Percentiles rank a stretch among this genome's conserved stretches.
These are phyloP conservation scores for Pseudogymnoascus sp. DNA, from an alignment of 2,329 filamentous ascomycete species.

Conservation along the genomic window DNA sequence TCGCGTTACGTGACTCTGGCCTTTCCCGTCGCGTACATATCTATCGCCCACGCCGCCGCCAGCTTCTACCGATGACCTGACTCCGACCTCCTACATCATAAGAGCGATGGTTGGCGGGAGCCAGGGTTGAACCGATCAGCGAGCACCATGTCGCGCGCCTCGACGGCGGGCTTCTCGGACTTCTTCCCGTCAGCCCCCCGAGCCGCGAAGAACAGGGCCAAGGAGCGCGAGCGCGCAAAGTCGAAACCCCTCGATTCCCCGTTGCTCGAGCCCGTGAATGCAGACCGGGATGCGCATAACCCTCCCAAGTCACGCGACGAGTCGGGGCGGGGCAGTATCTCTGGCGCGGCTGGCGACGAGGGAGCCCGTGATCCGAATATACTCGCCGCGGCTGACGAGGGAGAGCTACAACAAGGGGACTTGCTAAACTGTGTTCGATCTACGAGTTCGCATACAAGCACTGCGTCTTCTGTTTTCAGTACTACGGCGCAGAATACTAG, in stretches of 20 bases:
- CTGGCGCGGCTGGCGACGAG: constrained; percentile 20
- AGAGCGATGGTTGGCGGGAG: constrained; percentile 9
- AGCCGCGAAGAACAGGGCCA: constrained; percentile 45
- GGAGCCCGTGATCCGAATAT: constrained; percentile 19
- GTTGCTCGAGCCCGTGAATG: constrained; percentile 24
- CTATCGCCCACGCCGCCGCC: neutral
- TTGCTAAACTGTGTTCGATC: constrained; percentile 64
- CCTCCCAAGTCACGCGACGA: constrained; percentile 23
- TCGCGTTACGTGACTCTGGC: constrained; percentile 7
- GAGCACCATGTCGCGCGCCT: constrained; percentile 66
- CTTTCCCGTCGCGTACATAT: constrained; percentile 1
- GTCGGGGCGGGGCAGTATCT: constrained; percentile 21
- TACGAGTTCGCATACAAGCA: constrained; percentile 62
- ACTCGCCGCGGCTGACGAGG: constrained; percentile 38
- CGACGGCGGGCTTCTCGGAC: constrained; percentile 70
- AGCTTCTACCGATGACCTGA: neutral
- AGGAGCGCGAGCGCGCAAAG: constrained; percentile 54
- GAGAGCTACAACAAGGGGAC: constrained; percentile 54
- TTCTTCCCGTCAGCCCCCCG: constrained; percentile 72
- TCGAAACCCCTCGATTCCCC: constrained; percentile 25
- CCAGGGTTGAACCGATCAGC: constrained; percentile 5
- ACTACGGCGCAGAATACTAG: constrained; percentile 21
- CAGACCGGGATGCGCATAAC: constrained; percentile 29
- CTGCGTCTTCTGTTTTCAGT: constrained; percentile 64
- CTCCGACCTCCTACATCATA: constrained; percentile 1